phyloP scores from a whole-genome alignment of 306 rosid genomes.

The Fagus crenata region DNA sequence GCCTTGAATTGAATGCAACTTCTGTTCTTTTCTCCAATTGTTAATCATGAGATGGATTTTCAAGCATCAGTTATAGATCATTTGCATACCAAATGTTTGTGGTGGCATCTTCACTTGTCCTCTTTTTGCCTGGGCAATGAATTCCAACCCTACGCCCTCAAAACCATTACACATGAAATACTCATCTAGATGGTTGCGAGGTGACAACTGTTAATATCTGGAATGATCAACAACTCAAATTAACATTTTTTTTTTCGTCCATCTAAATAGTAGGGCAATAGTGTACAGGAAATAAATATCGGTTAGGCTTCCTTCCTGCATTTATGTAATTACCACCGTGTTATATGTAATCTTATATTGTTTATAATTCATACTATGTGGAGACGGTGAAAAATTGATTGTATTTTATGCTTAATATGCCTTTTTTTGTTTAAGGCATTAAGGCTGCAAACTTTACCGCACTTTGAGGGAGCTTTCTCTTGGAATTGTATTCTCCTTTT shows the following conservation, averaged over 20 bases:
- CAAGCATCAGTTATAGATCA: not conserved
- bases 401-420: not conserved
- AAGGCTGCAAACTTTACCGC: not conserved
- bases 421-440: not conserved
- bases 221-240: not conserved
- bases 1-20: conserved; percentile 56
- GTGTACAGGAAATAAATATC: not conserved
- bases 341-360: not conserved
- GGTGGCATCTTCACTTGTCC: conserved; percentile 9
- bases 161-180: not conserved
- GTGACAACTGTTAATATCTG: not conserved
- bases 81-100: not conserved
- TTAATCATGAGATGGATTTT: conserved; percentile 7
- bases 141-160: not conserved
- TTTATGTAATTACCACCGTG: not conserved
- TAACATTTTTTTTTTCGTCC: not conserved
- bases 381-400: not conserved
- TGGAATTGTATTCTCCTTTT: not conserved
- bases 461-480: not conserved
- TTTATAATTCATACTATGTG: not conserved
- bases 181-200: not conserved
- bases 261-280: conserved; percentile 5
- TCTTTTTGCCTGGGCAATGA: not conserved
- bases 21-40: conserved; percentile 16
- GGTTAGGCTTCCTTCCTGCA: not conserved